Conservation (phyloP, 108 stramenopile genomes). For the Discostella pseudostelligera region DNA sequence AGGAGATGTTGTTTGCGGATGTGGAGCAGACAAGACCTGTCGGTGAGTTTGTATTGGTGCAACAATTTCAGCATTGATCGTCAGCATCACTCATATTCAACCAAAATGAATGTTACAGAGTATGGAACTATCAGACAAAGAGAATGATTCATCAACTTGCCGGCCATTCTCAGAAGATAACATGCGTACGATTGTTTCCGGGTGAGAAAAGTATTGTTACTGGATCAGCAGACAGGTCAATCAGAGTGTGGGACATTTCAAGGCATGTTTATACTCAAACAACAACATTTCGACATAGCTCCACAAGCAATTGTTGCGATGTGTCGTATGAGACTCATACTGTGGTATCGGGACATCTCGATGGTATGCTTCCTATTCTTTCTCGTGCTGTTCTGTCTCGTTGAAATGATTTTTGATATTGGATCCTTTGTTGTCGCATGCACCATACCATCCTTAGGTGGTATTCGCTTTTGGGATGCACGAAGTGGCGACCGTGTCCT, state of each 20-base stretch:
- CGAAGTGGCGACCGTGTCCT: slow-evolving; percentile 56
- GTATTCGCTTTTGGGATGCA: slow-evolving; percentile 74
- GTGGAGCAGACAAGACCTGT: slow-evolving; percentile 83
- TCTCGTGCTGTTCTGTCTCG: too few species aligned
- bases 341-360: slow-evolving; percentile 71
- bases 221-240: slow-evolving; percentile 76
- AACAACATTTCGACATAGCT: slow-evolving; percentile 68
- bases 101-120: too few species aligned
- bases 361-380: slow-evolving; percentile 42
- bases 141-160: slow-evolving; percentile 88
- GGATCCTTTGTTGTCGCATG: neutral
- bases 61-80: too few species aligned
- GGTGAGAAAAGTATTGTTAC: slow-evolving; percentile 70
- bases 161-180: slow-evolving; percentile 80
- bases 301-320: slow-evolving; percentile 73
- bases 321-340: slow-evolving; percentile 44
- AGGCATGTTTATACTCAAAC: slow-evolving; percentile 77
- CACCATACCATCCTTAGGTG: slow-evolving; percentile 7
- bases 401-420: too few species aligned
- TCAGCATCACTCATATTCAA: too few species aligned
- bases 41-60: too few species aligned
- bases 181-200: slow-evolving; percentile 67
- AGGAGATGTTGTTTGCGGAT: slow-evolving; percentile 64
- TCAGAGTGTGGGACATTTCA: slow-evolving; percentile 85
- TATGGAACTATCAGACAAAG: slow-evolving; percentile 73